A percentile compares a stretch with the other conserved stretches of the same genome.
These are phyloP conservation scores for Babjeviella inositovora DNA, from an alignment of 805 yeast species.

Conservation along the genomic window DNA sequence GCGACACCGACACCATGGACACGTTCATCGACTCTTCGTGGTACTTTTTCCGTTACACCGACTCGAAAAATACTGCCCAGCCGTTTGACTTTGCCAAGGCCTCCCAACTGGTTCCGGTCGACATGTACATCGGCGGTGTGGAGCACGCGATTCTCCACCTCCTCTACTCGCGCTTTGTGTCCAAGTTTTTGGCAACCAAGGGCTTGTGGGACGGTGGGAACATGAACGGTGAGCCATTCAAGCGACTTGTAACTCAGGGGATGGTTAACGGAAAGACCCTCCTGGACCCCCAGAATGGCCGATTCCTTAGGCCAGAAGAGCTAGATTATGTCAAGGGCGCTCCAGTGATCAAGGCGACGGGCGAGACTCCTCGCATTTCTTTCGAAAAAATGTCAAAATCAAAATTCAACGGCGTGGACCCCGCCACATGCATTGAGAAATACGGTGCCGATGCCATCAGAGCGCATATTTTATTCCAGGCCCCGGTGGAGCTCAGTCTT, in stretches of 20 bases:
- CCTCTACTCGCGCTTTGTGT: conserved; percentile 70
- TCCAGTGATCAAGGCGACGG: conserved; percentile 33
- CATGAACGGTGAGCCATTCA: conserved; percentile 65
- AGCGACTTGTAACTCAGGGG: conserved; percentile 76
- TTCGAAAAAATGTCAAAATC: conserved; percentile 96
- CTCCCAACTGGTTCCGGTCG: conserved; percentile 56
- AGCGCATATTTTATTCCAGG: conserved; percentile 86
- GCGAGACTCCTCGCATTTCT: conserved; percentile 32
- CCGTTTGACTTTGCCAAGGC: conserved; percentile 42
- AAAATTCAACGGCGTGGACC: conserved; percentile 89
- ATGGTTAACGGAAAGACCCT: conserved; percentile 94
- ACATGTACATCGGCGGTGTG: conserved; percentile 85
- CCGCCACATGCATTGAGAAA: conserved; percentile 49
- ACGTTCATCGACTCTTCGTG: conserved; percentile 97
- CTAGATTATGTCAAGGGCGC: conserved; percentile 18
- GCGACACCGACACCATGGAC: conserved; percentile 98
- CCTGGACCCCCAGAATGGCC: conserved; percentile 53
- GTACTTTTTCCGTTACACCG: conserved; percentile 81
- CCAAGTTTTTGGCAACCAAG: conserved; percentile 57
- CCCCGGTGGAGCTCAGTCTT: conserved; percentile 69
- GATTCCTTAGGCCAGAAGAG: conserved; percentile 71
- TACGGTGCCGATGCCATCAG: conserved; percentile 93
- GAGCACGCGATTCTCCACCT: conserved; percentile 94
- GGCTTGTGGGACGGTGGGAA: conserved; percentile 55
- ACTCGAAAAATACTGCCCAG: conserved; percentile 37